Evolutionary conservation across 768 basidiomycete genomes (phyloP), one percentile per base, ranked within the genome.

Genomic region (Serpula lacrymans): DNA sequence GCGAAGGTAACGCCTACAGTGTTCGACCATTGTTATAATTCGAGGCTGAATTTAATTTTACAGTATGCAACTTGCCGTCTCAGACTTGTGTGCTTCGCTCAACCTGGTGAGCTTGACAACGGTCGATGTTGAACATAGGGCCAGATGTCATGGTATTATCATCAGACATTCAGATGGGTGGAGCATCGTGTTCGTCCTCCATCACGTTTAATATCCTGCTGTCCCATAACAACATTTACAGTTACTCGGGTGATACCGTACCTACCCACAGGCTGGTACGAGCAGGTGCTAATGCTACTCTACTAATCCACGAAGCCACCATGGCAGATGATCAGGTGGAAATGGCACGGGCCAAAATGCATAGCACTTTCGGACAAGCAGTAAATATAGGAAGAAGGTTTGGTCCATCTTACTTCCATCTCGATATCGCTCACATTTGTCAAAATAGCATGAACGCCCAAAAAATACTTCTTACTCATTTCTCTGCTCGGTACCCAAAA

Each of bases 301-400:
- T 98, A 2, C 70, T 98, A 29, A 92, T 98, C 23, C 95, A 98
- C 53, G 95, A 98, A 59, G 89, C 94, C 0, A 92, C 92, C 3
- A 83, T 97, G 76, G 87, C 80, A 2, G 87, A 97, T 52, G 87
- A 86, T 40, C 78, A 93, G 53, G 75, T 67, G 14, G 82, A 82
- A 10, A 60, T 88, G 63, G 93, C 93, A 0, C 53, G 51, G 1
- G 61, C 63, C 27, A 97, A 95, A 65, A 82, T 82, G 4, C 95
- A 98, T 59, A 90, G 87, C 43, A 98, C 95, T 0, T 78, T 92
- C 43, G 80, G 88, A 1, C 88, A 97, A 55, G 95, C 95, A 0
- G 76, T 97, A 32, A 74, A 77, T 18, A 70, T 92, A 11, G 94
- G 84, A 4, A 70, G 68, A 54, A 69, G 71, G 91, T 88, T 47